Evolutionary conservation across 352 stramenopile genomes (phyloP).

Genomic region (Phytophthora constricta): DNA sequence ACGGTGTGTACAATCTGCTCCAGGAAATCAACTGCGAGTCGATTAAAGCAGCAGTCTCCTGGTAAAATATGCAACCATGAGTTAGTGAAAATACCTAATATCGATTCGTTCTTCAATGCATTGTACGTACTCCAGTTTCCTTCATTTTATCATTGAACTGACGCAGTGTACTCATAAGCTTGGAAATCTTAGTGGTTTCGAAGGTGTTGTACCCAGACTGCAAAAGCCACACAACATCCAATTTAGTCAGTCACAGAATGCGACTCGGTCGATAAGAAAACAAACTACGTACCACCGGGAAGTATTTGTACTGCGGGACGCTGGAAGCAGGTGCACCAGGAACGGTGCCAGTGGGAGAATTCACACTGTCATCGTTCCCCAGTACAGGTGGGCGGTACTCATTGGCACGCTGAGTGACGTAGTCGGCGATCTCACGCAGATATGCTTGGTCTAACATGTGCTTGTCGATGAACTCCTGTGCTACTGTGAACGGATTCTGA

Average conservation of each 20-base stretch:
- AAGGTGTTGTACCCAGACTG: conserved; percentile 92
- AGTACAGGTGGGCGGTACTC: conserved; percentile 78
- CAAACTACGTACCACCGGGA: conserved; percentile 57
- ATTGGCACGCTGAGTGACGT: conserved; percentile 93
- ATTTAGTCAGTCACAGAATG: conserved; percentile 12
- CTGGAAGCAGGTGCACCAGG: conserved; percentile 7
- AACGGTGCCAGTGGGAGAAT: conserved; percentile 23
- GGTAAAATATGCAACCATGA: conserved; percentile 2
- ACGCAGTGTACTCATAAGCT: conserved; percentile 90
- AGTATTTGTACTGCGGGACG: conserved; percentile 60
- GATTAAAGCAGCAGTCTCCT: conserved; percentile 32
- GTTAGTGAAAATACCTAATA: background rate
- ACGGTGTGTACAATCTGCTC: conserved; percentile 69
- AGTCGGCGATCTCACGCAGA: conserved; percentile 95
- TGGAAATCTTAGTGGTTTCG: conserved; percentile 92
- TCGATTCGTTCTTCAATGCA: conserved; percentile 23
- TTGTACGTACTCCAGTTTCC: conserved; percentile 45
- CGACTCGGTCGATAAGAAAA: conserved; percentile 17
- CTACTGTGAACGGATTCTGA: conserved; percentile 96
- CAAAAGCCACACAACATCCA: background rate
- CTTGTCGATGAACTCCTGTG: conserved; percentile 97
- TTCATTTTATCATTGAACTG: conserved; percentile 90
- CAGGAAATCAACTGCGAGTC: conserved; percentile 66
- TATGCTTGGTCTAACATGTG: conserved; percentile 95
- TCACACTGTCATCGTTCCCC: conserved; percentile 43